Conservation (phyloP, 805 yeast species). For the Kodamaea jinghongensis region DNA sequence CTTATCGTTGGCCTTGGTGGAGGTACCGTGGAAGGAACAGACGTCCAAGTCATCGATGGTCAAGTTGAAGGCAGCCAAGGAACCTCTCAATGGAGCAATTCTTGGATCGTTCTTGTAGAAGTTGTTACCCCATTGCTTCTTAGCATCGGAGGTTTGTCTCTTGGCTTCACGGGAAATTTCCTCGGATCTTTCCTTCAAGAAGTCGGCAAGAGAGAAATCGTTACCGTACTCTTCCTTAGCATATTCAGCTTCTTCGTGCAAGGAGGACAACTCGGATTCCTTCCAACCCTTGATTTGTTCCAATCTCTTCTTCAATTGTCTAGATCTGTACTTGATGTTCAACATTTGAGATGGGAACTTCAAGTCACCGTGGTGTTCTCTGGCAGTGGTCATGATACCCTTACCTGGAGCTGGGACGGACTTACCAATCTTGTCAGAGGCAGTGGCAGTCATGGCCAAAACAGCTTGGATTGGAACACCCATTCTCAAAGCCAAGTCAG, state of each 20-base stretch:
- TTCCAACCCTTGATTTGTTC: constrained; percentile 80
- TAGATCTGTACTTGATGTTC: constrained; percentile 87
- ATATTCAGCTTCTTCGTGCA: constrained; percentile 67
- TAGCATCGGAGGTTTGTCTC: constrained; percentile 83
- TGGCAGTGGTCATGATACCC: constrained; percentile 97
- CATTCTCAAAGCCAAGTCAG: constrained; percentile 91
- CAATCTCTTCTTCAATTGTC: constrained; percentile 82
- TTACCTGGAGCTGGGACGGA: constrained; percentile 99
- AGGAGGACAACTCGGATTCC: constrained; percentile 69
- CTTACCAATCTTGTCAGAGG: constrained; percentile 97
- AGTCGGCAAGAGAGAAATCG: constrained; percentile 44
- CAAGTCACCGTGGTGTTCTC: constrained; percentile 82
- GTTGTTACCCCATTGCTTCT: constrained; percentile 92
- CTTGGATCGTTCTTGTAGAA: constrained; percentile 89
- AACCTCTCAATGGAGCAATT: constrained; percentile 96
- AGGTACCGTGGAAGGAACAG: constrained; percentile 99
- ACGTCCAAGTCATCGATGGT: constrained; percentile 94
- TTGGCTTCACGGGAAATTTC: constrained; percentile 82
- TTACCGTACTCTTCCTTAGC: constrained; percentile 51
- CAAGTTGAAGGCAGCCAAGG: constrained; percentile 89
- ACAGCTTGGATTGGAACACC: constrained; percentile 99
- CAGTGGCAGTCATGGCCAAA: constrained; percentile 92
- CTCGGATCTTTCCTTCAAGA: constrained; percentile 79
- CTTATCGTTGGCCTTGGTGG: constrained; percentile 98
- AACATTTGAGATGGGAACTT: constrained; percentile 77